Base-by-base conservation (phyloP, 202 grass and related monocot genomes). In the Carex sylvatica region DNA sequence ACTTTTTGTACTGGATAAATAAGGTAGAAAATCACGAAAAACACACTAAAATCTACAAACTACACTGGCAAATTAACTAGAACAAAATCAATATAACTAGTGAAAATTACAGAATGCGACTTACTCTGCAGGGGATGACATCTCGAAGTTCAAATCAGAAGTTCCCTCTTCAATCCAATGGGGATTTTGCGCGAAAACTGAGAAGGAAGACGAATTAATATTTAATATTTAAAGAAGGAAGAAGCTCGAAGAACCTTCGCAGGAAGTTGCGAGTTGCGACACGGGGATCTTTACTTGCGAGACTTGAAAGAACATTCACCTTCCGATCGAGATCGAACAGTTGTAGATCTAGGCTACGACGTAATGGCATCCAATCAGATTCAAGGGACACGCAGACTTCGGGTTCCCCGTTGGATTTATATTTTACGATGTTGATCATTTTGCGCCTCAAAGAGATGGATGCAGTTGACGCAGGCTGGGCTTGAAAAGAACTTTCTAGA, bases 51-150 rank as follows among this genome's bases (percentile, higher is more conserved):
- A 76, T 56, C n/a, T 71, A n/a, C 38, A 33, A 49, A 71, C 19
- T 69, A 69, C 5, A 74, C 12, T 30, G 3, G 22, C 46, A 28
- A 14, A 73, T 23, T 2, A 55, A 54, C 71, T 55, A 26, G 1
- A 53, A 53, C 44, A 33, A 3, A 74, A 55, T 9, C 16, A 35
- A 68, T 10, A 5, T 33, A 19, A 31, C 10, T n/a, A 33, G 1
- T n/a, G 24, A 35, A 71, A 71, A 38, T 38, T 19, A 46, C 15
- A 72, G n/a, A 76, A 51, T 14, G 61, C 40, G 14, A 87, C 93
- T 93, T 80, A 96, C 90, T 93, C 93, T 46, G 51, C 90, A 14
- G 93, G 93, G 19, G 93, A 89, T 60, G 90, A 91, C 93, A 96
- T 96, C 51, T 66, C 75, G 65, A 61, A 74, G 19, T 67, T 53